These are phyloP conservation scores for Colletotrichum sublineola DNA, from an alignment of 2,329 filamentous ascomycete species.

Conservation along the genomic window DNA sequence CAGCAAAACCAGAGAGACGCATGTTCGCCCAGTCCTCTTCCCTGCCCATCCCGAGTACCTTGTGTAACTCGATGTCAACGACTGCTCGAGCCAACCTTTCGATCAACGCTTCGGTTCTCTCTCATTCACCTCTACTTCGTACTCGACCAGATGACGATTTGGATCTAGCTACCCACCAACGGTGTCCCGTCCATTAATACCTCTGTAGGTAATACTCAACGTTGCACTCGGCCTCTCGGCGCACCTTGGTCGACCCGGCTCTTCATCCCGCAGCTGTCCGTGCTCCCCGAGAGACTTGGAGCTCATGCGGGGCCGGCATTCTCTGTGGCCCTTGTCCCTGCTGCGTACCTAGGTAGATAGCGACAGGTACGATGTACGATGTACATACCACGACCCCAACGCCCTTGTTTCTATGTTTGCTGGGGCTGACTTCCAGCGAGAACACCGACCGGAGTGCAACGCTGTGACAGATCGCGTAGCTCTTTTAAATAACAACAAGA, in stretches of 20 bases:
- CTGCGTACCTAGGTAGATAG: not conserved
- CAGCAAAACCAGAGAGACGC: not conserved
- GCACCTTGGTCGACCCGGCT: constrained; percentile 34
- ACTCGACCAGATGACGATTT: not conserved
- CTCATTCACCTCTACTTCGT: not conserved
- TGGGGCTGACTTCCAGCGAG: constrained; percentile 13
- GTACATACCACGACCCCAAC: not conserved
- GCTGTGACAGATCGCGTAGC: not conserved
- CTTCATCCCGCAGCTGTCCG: constrained; percentile 35
- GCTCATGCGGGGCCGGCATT: constrained; percentile 38
- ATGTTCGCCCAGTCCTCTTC: not conserved
- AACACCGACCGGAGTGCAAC: not conserved
- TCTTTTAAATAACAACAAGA: not conserved
- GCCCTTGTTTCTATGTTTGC: constrained; percentile 8
- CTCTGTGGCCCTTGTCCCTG: constrained; percentile 37
- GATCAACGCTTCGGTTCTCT: not conserved
- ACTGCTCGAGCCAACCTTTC: too few relatives aligned
- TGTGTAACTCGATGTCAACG: not conserved
- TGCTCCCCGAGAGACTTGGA: constrained; percentile 30
- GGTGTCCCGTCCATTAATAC: not conserved
- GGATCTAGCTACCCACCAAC: constrained; percentile 8
- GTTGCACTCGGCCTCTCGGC: constrained; percentile 36
- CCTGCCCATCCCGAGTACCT: not conserved
- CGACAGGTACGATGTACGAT: too few relatives aligned
- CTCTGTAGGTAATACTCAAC: not conserved